Percentiles rank a stretch among this genome's conserved stretches.
Conservation (phyloP, 2,329 filamentous ascomycete species). For the Fusarium sp. region DNA sequence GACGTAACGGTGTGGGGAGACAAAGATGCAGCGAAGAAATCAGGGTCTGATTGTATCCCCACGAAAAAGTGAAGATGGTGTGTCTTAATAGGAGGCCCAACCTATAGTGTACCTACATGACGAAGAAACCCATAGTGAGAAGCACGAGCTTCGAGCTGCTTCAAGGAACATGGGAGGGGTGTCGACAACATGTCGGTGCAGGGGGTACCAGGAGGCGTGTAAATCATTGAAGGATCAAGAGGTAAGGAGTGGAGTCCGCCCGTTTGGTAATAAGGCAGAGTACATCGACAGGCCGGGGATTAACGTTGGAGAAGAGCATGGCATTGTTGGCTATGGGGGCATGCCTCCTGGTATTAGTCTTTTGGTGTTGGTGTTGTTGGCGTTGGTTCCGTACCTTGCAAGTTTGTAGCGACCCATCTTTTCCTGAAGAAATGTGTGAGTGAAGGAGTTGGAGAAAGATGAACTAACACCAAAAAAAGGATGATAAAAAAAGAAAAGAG, state of each 20-base stretch:
- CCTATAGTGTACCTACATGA: conserved; percentile 43
- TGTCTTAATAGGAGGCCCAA: conserved; percentile 41
- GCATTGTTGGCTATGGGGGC: conserved; percentile 24
- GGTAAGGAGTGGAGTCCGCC: conserved; percentile 40
- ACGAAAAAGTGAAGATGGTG: conserved; percentile 38
- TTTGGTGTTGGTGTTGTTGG: conserved; percentile 17
- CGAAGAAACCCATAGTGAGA: conserved; percentile 32
- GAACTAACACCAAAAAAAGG: conserved; percentile 7
- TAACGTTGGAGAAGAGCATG: conserved; percentile 32
- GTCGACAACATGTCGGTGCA: conserved; percentile 8
- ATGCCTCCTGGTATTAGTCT: conserved; percentile 21
- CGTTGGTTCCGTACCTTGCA: conserved; percentile 33
- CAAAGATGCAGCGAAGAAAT: conserved; percentile 40
- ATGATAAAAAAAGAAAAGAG: conserved; percentile 29
- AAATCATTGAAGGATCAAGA: conserved; percentile 28
- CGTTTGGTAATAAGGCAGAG: conserved; percentile 49
- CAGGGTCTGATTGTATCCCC: conserved; percentile 46
- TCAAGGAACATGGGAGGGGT: conserved; percentile 30
- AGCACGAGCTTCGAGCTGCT: conserved; percentile 35
- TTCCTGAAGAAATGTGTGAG: conserved; percentile 26
- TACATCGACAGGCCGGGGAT: conserved; percentile 43
- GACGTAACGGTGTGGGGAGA: conserved; percentile 43
- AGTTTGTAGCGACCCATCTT: conserved; percentile 21
- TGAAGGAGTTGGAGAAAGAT: background rate
- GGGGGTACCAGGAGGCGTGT: conserved; percentile 30